Conservation (phyloP, 371 early-diverging fungal species). For the Actinomucor elegans region DNA sequence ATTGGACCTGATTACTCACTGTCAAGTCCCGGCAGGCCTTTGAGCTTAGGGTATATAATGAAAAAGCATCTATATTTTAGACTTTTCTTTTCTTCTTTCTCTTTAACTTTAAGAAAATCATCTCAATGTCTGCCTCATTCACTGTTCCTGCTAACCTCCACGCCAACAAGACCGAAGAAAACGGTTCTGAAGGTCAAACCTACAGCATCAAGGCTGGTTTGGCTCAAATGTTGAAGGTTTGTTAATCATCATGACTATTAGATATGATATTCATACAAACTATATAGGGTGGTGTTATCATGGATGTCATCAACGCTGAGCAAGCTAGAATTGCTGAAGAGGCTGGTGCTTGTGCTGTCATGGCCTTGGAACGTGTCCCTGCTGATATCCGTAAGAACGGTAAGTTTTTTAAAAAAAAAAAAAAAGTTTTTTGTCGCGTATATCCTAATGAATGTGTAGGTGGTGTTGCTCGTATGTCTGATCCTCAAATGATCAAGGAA, state of each 20-base stretch:
- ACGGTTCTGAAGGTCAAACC: constrained; percentile 40
- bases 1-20: constrained; percentile 13
- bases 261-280: not conserved
- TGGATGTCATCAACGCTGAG: constrained; percentile 97
- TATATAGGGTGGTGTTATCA: constrained; percentile 94
- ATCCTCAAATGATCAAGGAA: constrained; percentile 96
- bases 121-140: constrained; percentile 44
- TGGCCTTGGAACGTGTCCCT: constrained; percentile 98
- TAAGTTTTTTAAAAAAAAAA: constrained; percentile 38
- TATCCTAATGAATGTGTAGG: constrained; percentile 61
- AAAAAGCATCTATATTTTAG: constrained; percentile 33
- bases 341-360: constrained; percentile 97
- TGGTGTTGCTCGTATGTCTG: constrained; percentile 98
- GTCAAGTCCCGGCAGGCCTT: not conserved
- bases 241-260: not conserved
- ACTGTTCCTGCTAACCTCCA: constrained; percentile 71
- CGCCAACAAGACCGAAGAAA: constrained; percentile 41
- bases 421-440: not conserved
- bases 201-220: constrained; percentile 91
- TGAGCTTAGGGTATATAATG: constrained; percentile 6
- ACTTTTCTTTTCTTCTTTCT: constrained; percentile 15
- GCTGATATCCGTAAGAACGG: constrained; percentile 98
- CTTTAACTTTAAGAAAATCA: constrained; percentile 7
- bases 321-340: constrained; percentile 97
- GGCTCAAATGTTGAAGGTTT: constrained; percentile 97